These are phyloP conservation scores for Gonium pectorale DNA, from an alignment of 139 green algal genomes.

Conservation along the genomic window DNA sequence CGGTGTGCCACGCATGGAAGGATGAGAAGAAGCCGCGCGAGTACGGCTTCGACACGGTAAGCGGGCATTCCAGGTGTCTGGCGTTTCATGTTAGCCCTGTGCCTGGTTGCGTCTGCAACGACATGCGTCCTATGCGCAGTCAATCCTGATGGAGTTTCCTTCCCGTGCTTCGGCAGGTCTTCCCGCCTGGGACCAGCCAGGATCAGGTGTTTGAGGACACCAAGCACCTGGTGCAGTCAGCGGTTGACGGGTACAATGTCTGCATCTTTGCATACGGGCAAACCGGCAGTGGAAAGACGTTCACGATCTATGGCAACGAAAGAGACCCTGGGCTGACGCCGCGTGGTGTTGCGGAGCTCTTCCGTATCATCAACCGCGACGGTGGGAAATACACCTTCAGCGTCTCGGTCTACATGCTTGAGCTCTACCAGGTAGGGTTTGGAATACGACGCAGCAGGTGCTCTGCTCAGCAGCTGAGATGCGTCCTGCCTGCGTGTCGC, in stretches of 20 bases:
- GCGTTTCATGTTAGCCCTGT: background rate
- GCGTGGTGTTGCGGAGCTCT: conserved; percentile 91
- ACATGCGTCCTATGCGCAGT: too few relatives aligned
- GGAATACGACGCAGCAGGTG: too few relatives aligned
- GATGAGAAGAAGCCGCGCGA: conserved; percentile 91
- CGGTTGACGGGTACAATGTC: conserved; percentile 90
- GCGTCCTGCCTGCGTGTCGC: too few relatives aligned
- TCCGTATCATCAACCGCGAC: conserved; percentile 60
- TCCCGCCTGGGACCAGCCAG: conserved; percentile 73
- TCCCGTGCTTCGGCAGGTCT: conserved; percentile 63
- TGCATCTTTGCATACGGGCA: conserved; percentile 92
- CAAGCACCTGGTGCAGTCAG: conserved; percentile 94
- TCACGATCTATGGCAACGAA: conserved; percentile 90
- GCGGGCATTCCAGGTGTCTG: background rate
- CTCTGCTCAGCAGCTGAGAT: too few relatives aligned
- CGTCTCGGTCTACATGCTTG: conserved; percentile 94
- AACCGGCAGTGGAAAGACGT: conserved; percentile 89
- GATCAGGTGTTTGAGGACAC: conserved; percentile 97
- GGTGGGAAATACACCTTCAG: conserved; percentile 85
- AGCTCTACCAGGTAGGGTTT: conserved; percentile 91
- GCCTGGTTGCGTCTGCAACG: too few relatives aligned
- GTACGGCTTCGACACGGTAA: conserved; percentile 92
- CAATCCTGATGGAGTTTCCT: too few relatives aligned
- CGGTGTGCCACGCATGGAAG: conserved; percentile 90
- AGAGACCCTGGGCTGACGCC: conserved; percentile 87